A percentile compares a stretch with the other conserved stretches of the same genome.
phyloP scores from a whole-genome alignment of 768 basidiomycete species.

The Polyporus arcularius region DNA sequence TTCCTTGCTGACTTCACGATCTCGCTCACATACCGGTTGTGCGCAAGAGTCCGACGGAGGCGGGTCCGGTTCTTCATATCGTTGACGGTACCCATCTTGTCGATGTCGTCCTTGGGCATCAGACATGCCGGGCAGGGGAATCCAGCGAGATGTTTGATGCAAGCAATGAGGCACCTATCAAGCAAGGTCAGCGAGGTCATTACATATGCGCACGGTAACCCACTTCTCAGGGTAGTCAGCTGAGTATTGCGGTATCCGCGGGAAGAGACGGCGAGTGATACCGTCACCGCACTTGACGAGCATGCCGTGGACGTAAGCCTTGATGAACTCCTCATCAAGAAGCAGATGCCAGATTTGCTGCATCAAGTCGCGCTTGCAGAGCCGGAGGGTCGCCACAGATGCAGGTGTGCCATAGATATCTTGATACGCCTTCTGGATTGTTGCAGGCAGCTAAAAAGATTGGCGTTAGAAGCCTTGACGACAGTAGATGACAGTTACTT shows the following conservation, averaged over 20 bases:
- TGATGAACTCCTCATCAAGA: slow-evolving; percentile 23
- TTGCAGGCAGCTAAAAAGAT: slow-evolving; percentile 30
- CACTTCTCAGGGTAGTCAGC: slow-evolving; percentile 42
- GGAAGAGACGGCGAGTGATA: slow-evolving; percentile 24
- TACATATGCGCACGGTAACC: too few species aligned
- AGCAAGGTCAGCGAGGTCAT: too few species aligned
- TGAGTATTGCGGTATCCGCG: slow-evolving; percentile 31
- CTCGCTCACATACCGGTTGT: too few species aligned
- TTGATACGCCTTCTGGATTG: slow-evolving; percentile 31
- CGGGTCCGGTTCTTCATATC: background rate
- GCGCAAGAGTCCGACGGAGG: too few species aligned
- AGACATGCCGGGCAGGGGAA: slow-evolving; percentile 7
- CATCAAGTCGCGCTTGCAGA: slow-evolving; percentile 35
- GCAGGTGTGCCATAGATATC: slow-evolving; percentile 15
- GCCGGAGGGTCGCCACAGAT: slow-evolving; percentile 26
- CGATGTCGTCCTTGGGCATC: background rate
- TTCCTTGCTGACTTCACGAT: too few species aligned
- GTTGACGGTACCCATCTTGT: background rate
- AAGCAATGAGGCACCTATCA: slow-evolving; percentile 22
- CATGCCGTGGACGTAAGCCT: slow-evolving; percentile 31
- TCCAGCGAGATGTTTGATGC: slow-evolving; percentile 21
- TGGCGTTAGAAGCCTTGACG: background rate
- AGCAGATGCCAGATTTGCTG: slow-evolving; percentile 31
- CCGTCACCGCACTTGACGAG: slow-evolving; percentile 31
- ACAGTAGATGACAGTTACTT: too few species aligned